phyloP scores from a whole-genome alignment of 441 rosid species.

The Erodium texanum region DNA sequence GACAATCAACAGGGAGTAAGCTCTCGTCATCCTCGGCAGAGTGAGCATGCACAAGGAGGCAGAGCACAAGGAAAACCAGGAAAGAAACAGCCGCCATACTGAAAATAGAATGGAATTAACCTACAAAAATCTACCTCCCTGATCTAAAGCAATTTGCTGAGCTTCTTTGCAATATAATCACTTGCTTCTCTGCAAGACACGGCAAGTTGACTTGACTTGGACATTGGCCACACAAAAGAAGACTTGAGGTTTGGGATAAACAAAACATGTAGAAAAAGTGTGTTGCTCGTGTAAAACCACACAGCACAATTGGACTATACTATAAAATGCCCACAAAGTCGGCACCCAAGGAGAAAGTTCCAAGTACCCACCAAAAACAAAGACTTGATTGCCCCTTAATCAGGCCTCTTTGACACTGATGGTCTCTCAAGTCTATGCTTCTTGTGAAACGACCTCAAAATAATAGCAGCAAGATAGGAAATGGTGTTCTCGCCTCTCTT shows the following conservation, averaged over 20 bases:
- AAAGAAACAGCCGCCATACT: not conserved
- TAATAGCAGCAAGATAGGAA: not conserved
- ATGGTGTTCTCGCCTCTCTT: not conserved
- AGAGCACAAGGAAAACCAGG: not conserved
- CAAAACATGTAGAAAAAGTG: not conserved
- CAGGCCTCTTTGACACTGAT: not conserved
- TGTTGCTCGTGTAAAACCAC: not conserved
- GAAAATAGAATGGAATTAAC: not conserved
- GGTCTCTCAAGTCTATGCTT: not conserved
- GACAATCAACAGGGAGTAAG: not conserved
- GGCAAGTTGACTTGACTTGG: slow-evolving; percentile 1
- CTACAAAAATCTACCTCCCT: not conserved
- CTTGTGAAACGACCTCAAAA: not conserved
- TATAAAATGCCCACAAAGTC: not conserved
- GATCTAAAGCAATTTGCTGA: not conserved
- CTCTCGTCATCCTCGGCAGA: slow-evolving; percentile 11
- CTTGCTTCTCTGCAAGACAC: not conserved
- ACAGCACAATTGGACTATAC: not conserved
- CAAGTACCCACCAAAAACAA: not conserved
- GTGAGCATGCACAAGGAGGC: not conserved
- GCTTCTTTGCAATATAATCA: not conserved
- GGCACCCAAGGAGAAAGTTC: not conserved
- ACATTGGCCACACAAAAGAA: not conserved
- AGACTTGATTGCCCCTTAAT: not conserved
- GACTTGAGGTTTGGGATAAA: slow-evolving; percentile 1